Conservation (phyloP, 306 rosid species). For the Begonia loranthoides region DNA sequence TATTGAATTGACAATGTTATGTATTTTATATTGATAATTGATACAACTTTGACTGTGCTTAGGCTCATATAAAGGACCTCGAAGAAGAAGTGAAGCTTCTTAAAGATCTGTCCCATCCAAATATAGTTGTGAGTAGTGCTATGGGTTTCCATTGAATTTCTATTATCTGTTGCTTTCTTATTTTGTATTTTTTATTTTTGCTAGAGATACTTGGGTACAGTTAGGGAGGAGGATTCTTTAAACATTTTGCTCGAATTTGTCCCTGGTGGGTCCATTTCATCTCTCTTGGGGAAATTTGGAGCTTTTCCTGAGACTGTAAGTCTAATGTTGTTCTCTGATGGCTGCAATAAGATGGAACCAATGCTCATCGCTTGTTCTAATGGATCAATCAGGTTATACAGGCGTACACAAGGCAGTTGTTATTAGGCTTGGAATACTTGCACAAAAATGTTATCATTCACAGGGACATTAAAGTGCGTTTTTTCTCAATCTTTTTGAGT, state of each 20-base stretch:
- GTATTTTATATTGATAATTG: constrained; percentile 5
- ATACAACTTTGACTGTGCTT: constrained; percentile 20
- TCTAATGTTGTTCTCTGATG: constrained; percentile 4
- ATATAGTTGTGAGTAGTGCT: constrained; percentile 80
- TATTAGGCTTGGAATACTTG: constrained; percentile 83
- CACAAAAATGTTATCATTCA: constrained; percentile 98
- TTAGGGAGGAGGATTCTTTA: constrained; percentile 78
- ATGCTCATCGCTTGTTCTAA: constrained; percentile 1
- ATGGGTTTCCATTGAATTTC: constrained; percentile 9
- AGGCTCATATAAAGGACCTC: constrained; percentile 93
- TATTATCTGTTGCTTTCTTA: constrained; percentile 13
- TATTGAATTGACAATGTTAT: not conserved
- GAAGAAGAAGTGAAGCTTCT: constrained; percentile 99
- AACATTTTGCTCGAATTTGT: constrained; percentile 95
- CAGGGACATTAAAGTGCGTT: constrained; percentile 85
- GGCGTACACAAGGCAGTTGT: constrained; percentile 77
- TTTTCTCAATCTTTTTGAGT: constrained; percentile 3
- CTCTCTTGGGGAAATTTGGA: constrained; percentile 95
- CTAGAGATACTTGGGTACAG: constrained; percentile 95
- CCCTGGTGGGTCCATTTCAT: constrained; percentile 98
- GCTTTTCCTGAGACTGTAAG: constrained; percentile 98
- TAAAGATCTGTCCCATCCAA: constrained; percentile 86
- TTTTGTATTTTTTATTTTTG: constrained; percentile 12
- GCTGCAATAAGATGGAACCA: no score
- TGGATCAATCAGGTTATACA: constrained; percentile 62